These are phyloP conservation scores for Pachyrhizus erosus DNA, from an alignment of 306 rosid genomes.

Conservation along the genomic window DNA sequence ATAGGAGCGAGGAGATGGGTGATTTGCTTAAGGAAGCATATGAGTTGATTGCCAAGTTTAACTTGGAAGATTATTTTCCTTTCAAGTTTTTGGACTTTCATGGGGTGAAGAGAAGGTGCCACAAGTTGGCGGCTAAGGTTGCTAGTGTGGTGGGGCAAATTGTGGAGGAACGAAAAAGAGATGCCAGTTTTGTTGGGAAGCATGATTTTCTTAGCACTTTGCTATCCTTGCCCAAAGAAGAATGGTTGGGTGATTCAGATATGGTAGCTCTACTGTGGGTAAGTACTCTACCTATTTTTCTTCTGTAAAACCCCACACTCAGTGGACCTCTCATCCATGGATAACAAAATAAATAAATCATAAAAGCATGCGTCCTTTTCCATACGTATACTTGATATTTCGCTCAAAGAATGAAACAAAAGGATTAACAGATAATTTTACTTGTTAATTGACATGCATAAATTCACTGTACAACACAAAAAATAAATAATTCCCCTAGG, in stretches of 20 bases:
- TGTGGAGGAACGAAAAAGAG: conserved; percentile 58
- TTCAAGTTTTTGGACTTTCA: conserved; percentile 71
- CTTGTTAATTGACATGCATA: conserved; percentile 11
- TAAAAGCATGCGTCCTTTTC: conserved; percentile 14
- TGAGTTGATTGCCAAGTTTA: conserved; percentile 63
- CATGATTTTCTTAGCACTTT: conserved; percentile 79
- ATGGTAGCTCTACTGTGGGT: conserved; percentile 89
- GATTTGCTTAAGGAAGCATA: conserved; percentile 77
- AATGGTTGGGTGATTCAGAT: conserved; percentile 65
- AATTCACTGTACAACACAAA: neutral
- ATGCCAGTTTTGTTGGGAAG: conserved; percentile 23
- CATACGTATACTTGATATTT: neutral
- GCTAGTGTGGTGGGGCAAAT: conserved; percentile 57
- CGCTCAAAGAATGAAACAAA: neutral
- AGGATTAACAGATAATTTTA: neutral
- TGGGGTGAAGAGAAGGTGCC: conserved; percentile 83
- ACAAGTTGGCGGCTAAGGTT: conserved; percentile 66
- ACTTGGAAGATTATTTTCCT: conserved; percentile 80
- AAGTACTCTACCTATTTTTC: conserved; percentile 23
- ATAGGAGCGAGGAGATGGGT: conserved; percentile 46
- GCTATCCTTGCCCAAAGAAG: conserved; percentile 68
- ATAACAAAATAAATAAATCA: neutral
- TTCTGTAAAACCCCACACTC: neutral
- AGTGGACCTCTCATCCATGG: neutral
- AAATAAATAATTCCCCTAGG: no score